Evolutionary conservation across 2,329 filamentous ascomycete species (phyloP).

Genomic region (Penicillium sp.): DNA sequence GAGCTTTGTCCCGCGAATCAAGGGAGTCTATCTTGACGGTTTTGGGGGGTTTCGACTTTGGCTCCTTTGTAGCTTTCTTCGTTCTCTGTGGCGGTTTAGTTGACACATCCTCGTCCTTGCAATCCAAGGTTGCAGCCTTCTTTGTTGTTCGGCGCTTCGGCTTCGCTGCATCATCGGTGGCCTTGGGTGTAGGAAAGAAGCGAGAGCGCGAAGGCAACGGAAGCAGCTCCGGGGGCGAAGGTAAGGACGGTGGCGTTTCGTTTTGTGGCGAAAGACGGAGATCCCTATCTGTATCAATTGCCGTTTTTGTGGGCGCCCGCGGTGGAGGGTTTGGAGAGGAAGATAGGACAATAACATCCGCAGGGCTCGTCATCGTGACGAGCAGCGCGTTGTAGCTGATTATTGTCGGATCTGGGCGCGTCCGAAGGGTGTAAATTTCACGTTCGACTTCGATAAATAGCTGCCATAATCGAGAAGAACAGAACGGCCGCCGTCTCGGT

Average conservation of each 20-base stretch:
- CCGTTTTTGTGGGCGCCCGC: conserved; percentile 29
- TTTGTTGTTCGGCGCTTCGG: conserved; percentile 12
- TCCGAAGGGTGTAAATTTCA: neutral
- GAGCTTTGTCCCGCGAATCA: conserved; percentile 13
- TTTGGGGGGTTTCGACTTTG: neutral
- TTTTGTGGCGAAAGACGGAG: conserved; percentile 19
- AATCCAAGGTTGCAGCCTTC: conserved; percentile 10
- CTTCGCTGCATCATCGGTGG: conserved; percentile 7
- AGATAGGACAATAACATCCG: conserved; percentile 41
- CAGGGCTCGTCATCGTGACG: conserved; percentile 38
- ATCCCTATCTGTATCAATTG: conserved; percentile 12
- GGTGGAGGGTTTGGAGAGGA: conserved; percentile 41
- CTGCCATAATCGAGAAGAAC: neutral
- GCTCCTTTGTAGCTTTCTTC: conserved; percentile 14
- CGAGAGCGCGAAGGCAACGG: conserved; percentile 23
- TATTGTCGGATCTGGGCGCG: neutral
- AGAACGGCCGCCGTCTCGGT: neutral
- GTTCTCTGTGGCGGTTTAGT: conserved; percentile 15
- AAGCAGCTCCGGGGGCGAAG: conserved; percentile 28
- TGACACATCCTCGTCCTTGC: conserved; percentile 1
- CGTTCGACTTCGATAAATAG: neutral
- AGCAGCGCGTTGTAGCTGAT: conserved; percentile 5
- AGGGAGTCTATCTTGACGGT: conserved; percentile 1
- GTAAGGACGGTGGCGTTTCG: conserved; percentile 25
- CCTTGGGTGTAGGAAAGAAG: conserved; percentile 22